Evolutionary conservation across 495 filamentous ascomycete genomes (phyloP), one percentile per base, ranked within the genome.

Genomic region (Aspergillus biplanus): DNA sequence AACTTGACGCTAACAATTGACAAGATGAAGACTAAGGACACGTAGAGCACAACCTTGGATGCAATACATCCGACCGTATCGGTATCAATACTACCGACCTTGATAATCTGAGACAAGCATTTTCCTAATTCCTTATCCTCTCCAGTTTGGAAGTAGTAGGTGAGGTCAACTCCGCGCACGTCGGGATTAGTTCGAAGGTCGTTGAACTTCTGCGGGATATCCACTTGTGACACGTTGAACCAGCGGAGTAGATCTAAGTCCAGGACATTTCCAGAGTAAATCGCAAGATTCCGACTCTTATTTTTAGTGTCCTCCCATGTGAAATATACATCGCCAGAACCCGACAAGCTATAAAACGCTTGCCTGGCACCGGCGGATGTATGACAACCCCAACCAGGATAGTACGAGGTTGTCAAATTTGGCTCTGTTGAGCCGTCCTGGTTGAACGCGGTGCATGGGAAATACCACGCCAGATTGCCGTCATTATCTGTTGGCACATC

Each of bases 11-110:
- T 71, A 8, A 98, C 96, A 59, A 98, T 91, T 27, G 92, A 87
- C 32, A 99, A 79, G 75, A 99, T 99, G 77, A 99, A 91, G 55
- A 90, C 88, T 63, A 99, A 80, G 6, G 94, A 95, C 39, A 97
- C 86, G 67, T 98, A 99, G 34, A 99, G 90, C 8, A 99, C 96
- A 15, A 99, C 94, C 73, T 97, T 90, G 55, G 93, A 96, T 1
- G 96, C 96, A 67, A 99, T 98, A 75, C 96, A 99, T 12, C 96
- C 96, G 8, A 99, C 91, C 4, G 92, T 97, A 66, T 93, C 92
- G 0, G 95, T 97, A 71, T 98, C 96, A 61, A 99, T 90, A 13
- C 90, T 91, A 13, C 96, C 96, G 32, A 99, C 96, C 69, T 92
- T 93, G 81, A 96, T 91, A 61, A 97, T 96, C 72, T 99, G 87